Evolutionary conservation across 73 alveolate species (phyloP).

Genomic region (Paraurostyla sp.): DNA sequence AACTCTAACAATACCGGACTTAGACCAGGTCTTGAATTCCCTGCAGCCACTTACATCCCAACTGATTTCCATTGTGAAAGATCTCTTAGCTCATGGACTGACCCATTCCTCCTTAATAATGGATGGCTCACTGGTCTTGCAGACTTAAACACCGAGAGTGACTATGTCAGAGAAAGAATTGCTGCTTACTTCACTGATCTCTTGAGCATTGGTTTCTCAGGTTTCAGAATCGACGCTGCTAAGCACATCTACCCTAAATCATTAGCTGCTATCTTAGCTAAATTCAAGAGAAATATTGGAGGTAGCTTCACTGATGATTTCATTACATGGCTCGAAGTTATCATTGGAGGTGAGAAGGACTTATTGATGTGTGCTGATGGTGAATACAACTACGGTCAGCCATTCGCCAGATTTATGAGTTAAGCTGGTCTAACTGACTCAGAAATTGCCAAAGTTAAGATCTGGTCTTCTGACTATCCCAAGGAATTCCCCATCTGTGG

Average conservation of each 20-base stretch:
- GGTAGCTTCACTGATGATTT: constrained; percentile 93
- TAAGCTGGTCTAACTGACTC: constrained; percentile 85
- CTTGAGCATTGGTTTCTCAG: constrained; percentile 85
- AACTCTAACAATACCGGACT: constrained; percentile 80
- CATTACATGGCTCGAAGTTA: constrained; percentile 90
- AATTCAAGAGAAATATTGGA: constrained; percentile 90
- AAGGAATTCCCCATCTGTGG: constrained; percentile 96
- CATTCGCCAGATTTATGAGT: constrained; percentile 81
- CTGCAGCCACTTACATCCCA: constrained; percentile 93
- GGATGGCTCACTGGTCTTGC: constrained; percentile 90
- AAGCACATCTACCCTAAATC: constrained; percentile 87
- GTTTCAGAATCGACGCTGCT: constrained; percentile 93
- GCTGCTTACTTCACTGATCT: constrained; percentile 90
- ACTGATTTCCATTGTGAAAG: constrained; percentile 95
- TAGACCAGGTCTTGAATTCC: constrained; percentile 92
- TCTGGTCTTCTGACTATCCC: constrained; percentile 96
- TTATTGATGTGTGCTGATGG: constrained; percentile 83
- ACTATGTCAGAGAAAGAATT: constrained; percentile 91
- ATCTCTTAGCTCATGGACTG: constrained; percentile 87
- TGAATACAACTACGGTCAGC: constrained; percentile 86
- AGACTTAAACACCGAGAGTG: constrained; percentile 90
- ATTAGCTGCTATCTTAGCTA: constrained; percentile 76
- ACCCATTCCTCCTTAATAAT: constrained; percentile 84
- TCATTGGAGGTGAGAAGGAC: constrained; percentile 93
- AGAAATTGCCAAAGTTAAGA: constrained; percentile 90